phyloP scores from a whole-genome alignment of 768 basidiomycete genomes.

The Trichaptum fuscoviolaceum region DNA sequence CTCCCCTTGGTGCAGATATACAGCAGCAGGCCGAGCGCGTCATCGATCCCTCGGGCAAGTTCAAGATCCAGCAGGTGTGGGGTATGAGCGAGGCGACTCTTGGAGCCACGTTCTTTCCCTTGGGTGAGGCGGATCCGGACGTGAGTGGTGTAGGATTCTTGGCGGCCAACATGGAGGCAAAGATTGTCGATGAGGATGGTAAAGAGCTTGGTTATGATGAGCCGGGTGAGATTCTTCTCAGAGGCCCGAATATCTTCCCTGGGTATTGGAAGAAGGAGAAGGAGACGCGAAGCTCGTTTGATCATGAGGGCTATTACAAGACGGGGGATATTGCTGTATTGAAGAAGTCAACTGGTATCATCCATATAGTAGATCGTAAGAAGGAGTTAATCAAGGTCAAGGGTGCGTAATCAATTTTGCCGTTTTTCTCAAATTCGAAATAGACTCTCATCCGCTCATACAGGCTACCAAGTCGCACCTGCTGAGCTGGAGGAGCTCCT shows the following conservation, averaged over 20 bases:
- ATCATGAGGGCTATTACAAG: slow-evolving; percentile 62
- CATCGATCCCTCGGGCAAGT: slow-evolving; percentile 12
- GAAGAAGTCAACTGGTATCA: slow-evolving; percentile 33
- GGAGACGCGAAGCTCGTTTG: slow-evolving; percentile 62
- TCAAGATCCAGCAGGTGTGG: slow-evolving; percentile 18
- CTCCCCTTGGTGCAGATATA: slow-evolving; percentile 29
- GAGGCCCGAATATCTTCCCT: slow-evolving; percentile 40
- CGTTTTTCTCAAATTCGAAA: background rate
- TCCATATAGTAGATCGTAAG: slow-evolving; percentile 17
- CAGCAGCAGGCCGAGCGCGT: slow-evolving; percentile 20
- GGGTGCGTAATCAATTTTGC: slow-evolving; percentile 13
- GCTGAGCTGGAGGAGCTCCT: slow-evolving; percentile 30
- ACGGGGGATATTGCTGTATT: slow-evolving; percentile 70
- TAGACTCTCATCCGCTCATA: slow-evolving; percentile 9
- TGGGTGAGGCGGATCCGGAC: slow-evolving; percentile 14
- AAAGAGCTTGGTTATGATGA: slow-evolving; percentile 48
- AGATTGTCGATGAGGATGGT: slow-evolving; percentile 50
- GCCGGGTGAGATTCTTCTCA: slow-evolving; percentile 61
- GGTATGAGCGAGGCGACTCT: slow-evolving; percentile 31
- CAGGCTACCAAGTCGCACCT: slow-evolving; percentile 24
- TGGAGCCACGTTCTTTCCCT: slow-evolving; percentile 22
- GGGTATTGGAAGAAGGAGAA: slow-evolving; percentile 74
- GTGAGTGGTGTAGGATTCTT: slow-evolving; percentile 25
- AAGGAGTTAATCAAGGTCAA: slow-evolving; percentile 21
- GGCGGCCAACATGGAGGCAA: slow-evolving; percentile 56